These are phyloP conservation scores for Termitomyces eurrhizus DNA, from an alignment of 768 basidiomycete genomes.

Conservation along the genomic window DNA sequence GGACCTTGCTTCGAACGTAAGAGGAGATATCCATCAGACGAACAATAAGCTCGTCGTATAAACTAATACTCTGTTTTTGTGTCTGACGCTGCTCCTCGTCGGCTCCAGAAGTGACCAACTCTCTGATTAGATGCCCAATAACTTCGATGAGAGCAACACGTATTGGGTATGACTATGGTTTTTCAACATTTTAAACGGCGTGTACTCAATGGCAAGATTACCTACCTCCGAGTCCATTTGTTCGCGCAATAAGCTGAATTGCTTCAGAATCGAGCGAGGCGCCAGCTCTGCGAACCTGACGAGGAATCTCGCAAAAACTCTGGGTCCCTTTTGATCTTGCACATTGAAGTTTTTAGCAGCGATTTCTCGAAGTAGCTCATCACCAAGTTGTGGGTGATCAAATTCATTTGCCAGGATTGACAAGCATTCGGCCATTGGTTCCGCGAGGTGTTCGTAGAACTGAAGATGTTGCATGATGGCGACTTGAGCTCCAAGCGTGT, in stretches of 20 bases:
- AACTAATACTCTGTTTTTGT: slow-evolving; percentile 71
- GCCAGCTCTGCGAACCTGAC: slow-evolving; percentile 74
- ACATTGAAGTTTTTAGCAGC: slow-evolving; percentile 71
- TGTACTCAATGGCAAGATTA: neutral
- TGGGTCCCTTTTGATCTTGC: slow-evolving; percentile 84
- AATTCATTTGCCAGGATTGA: slow-evolving; percentile 77
- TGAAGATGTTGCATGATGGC: slow-evolving; percentile 89
- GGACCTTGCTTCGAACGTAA: slow-evolving; percentile 89
- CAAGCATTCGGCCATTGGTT: slow-evolving; percentile 91
- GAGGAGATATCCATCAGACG: slow-evolving; percentile 86
- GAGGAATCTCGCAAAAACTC: slow-evolving; percentile 83
- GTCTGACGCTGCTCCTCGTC: slow-evolving; percentile 38
- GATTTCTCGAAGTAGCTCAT: slow-evolving; percentile 89
- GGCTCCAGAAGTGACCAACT: slow-evolving; percentile 58
- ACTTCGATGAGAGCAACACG: slow-evolving; percentile 92
- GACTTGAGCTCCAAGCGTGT: slow-evolving; percentile 81
- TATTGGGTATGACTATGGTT: slow-evolving; percentile 86
- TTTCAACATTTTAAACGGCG: neutral
- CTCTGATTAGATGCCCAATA: slow-evolving; percentile 78
- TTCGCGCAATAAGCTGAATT: slow-evolving; percentile 76
- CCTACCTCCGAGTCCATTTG: slow-evolving; percentile 90
- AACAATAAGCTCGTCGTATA: slow-evolving; percentile 82
- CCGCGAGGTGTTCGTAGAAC: slow-evolving; percentile 91
- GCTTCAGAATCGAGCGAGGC: slow-evolving; percentile 81
- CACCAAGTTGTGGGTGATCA: slow-evolving; percentile 84